Percentiles rank a stretch among this genome's conserved stretches.
Conservation (phyloP, 306 rosid species). For the Calophaca sinica region DNA sequence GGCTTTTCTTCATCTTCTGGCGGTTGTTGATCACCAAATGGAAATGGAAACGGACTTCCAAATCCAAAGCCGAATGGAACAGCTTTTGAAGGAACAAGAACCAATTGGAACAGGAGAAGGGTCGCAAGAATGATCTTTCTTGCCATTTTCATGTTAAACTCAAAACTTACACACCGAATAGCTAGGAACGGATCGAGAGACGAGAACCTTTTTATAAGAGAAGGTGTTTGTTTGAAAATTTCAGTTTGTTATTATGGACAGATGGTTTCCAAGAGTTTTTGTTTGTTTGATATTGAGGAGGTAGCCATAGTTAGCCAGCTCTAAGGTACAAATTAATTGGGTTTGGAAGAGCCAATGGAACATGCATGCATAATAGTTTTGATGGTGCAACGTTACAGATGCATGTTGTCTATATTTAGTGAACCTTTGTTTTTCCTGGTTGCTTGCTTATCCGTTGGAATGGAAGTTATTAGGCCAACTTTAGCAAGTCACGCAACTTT, state of each 20-base stretch:
- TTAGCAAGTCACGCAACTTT: conserved; percentile 30
- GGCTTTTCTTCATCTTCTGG: not conserved
- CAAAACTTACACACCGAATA: not conserved
- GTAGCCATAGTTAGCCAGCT: not conserved
- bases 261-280: not conserved
- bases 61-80: not conserved
- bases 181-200: not conserved
- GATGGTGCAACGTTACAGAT: not conserved
- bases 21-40: not conserved
- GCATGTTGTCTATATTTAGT: conserved; percentile 22
- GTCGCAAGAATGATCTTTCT: not conserved
- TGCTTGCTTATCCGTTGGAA: conserved; percentile 28
- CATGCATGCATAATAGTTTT: not conserved
- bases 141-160: conserved; percentile 20
- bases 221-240: not conserved
- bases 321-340: not conserved
- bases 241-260: conserved; percentile 31
- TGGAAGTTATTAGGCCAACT: not conserved
- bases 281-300: conserved; percentile 9
- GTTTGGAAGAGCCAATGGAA: not conserved
- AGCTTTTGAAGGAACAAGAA: conserved; percentile 37
- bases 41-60: too few relatives aligned
- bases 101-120: conserved; percentile 30
- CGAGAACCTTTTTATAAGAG: conserved; percentile 24
- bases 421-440: not conserved